phyloP scores from a whole-genome alignment of 1,284 basidiomycete genomes.

The Somion occarium region DNA sequence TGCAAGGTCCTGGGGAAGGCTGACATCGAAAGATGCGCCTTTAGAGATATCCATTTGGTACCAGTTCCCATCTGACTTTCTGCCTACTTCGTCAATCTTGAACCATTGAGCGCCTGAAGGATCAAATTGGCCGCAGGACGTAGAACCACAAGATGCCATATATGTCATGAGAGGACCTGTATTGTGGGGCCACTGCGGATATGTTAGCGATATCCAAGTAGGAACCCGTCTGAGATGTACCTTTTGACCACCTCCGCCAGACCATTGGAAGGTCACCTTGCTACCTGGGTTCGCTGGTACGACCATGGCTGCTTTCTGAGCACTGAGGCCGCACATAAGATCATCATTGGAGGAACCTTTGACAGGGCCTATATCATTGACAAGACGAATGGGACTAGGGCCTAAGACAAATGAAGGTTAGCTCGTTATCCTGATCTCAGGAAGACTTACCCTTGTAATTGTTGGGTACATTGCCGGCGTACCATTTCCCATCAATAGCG shows the following conservation, averaged over 20 bases:
- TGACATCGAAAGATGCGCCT: constrained; percentile 36
- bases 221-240: constrained; percentile 31
- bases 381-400: constrained; percentile 55
- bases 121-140: constrained; percentile 58
- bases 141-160: constrained; percentile 56
- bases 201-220: not conserved
- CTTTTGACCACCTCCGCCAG: constrained; percentile 40
- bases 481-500: constrained; percentile 48
- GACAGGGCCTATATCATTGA: constrained; percentile 52
- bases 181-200: constrained; percentile 62
- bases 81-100: constrained; percentile 52
- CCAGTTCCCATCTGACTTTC: constrained; percentile 35
- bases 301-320: constrained; percentile 45
- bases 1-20: constrained; percentile 48
- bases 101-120: constrained; percentile 60
- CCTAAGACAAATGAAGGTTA: constrained; percentile 6
- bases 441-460: constrained; percentile 21
- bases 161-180: constrained; percentile 71
- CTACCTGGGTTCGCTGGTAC: constrained; percentile 64
- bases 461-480: constrained; percentile 46
- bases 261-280: constrained; percentile 55
- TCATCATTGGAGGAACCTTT: constrained; percentile 55
- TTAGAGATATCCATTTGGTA: constrained; percentile 32
- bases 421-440: not conserved
- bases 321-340: constrained; percentile 61